Percentiles rank a stretch among this genome's conserved stretches.
Conservation (phyloP, 441 rosid genomes). For the Hypseocharis bilobata region DNA sequence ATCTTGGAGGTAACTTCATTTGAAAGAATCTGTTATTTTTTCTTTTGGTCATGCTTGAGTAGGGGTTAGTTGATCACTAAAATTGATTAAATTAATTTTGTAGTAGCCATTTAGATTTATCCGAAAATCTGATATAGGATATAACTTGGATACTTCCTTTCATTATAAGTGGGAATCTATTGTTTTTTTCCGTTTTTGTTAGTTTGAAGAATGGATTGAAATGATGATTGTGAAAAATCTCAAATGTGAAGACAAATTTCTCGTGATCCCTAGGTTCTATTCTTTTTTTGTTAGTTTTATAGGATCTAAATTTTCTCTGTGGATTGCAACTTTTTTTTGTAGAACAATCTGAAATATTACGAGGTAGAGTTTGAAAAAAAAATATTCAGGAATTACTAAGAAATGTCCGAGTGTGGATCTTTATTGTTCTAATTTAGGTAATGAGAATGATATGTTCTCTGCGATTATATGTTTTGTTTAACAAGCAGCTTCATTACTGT, state of each 20-base stretch:
- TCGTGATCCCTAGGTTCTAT: background rate
- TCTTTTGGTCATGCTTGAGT: background rate
- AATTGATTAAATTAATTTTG: background rate
- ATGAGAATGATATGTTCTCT: background rate
- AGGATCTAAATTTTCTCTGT: background rate
- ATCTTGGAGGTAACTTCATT: constrained; percentile 42
- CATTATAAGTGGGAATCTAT: background rate
- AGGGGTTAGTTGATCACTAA: background rate
- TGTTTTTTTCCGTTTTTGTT: background rate
- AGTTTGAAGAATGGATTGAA: background rate
- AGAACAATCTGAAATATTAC: background rate
- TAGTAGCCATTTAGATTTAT: background rate
- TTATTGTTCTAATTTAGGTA: background rate
- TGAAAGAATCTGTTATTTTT: background rate
- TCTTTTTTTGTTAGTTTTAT: background rate
- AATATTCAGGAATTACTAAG: background rate
- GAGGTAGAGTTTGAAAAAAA: background rate
- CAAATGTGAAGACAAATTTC: background rate
- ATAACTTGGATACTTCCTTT: background rate
- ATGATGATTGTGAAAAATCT: background rate
- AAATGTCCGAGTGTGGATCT: too few relatives aligned
- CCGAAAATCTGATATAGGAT: background rate
- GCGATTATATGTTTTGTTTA: background rate
- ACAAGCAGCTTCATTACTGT: constrained; percentile 8
- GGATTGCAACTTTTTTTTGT: background rate